Conservation (phyloP, 805 yeast genomes). For the Pichia sporocuriosa region DNA sequence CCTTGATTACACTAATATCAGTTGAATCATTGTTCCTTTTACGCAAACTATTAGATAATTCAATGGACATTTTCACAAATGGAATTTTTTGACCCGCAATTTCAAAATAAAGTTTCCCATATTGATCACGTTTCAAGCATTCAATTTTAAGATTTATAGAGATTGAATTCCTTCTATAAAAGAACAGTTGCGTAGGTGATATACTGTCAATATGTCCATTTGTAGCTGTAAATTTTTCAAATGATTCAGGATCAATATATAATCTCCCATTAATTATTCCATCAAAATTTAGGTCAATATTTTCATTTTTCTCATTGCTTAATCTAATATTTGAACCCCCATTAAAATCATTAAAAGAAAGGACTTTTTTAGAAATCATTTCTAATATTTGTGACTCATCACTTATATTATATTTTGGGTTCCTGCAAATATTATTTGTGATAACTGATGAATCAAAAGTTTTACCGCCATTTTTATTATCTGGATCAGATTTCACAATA, state of each 20-base stretch:
- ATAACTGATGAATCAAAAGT: no score
- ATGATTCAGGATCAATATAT: constrained; percentile 7
- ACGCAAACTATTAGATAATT: neutral
- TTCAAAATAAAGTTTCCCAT: neutral
- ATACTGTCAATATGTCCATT: no score
- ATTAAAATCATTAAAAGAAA: no score
- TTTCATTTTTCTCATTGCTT: neutral
- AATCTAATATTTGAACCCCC: neutral
- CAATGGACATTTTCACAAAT: neutral
- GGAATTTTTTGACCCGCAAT: neutral
- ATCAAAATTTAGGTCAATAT: neutral
- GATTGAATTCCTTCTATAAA: constrained; percentile 13
- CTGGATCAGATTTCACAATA: no score
- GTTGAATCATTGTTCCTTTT: neutral
- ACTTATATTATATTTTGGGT: no score
- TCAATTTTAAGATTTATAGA: constrained; percentile 2
- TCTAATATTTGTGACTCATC: no score
- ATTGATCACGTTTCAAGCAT: neutral
- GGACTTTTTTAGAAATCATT: no score
- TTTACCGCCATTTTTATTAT: no score
- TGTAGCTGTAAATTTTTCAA: neutral
- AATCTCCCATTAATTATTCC: constrained; percentile 6
- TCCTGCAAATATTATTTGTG: no score
- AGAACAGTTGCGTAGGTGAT: constrained; percentile 4
- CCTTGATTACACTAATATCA: neutral